Evolutionary conservation across 306 rosid species (phyloP), one percentile per base, ranked within the genome.

Genomic region (Fagus sylvatica): DNA sequence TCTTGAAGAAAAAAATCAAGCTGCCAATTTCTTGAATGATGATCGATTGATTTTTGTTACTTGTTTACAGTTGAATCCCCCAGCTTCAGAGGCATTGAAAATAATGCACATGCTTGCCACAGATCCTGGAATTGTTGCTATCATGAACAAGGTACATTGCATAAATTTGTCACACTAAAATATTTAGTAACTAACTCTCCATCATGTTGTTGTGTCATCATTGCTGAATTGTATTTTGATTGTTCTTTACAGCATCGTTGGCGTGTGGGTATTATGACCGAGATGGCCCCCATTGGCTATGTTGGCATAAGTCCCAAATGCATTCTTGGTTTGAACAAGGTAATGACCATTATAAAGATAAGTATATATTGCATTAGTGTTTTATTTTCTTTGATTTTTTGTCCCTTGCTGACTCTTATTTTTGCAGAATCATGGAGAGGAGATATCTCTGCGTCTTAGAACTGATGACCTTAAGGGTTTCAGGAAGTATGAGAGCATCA

Each of bases 101-200:
- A 92, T 90, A 92, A 95, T 95, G 98, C 98, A 92, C 75, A 89
- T 81, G 93, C 98, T 95, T 78, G 98, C 98, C 62, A 89, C 98
- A 48, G 98, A 95, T 82, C 98, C 96, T 77, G 98, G 98, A 76
- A 91, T 95, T 88, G 83, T 95, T 79, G 91, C 98, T 79, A 56
- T 92, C 71, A 92, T 95, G 98, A 95, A 87, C 87, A 95, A 95
- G 97, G 98, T 91, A 78, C 36, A 7, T 43, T 12, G 15, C 69
- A 51, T 49, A 22, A 56, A 42, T 36, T 78, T 66, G 48, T 28
- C 19, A 34, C 19, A 48, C 75, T 37, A 4, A 48, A 34, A 11
- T 56, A 22, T 73, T 34, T 55, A 19, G 53, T 55, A 56, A 53
- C 77, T 65, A 81, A 59, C 74, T 80, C 71, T 76, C 75, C 55